Evolutionary conservation across 2,329 filamentous ascomycete genomes (phyloP).

Genomic region (Salinomyces thailandicus): DNA sequence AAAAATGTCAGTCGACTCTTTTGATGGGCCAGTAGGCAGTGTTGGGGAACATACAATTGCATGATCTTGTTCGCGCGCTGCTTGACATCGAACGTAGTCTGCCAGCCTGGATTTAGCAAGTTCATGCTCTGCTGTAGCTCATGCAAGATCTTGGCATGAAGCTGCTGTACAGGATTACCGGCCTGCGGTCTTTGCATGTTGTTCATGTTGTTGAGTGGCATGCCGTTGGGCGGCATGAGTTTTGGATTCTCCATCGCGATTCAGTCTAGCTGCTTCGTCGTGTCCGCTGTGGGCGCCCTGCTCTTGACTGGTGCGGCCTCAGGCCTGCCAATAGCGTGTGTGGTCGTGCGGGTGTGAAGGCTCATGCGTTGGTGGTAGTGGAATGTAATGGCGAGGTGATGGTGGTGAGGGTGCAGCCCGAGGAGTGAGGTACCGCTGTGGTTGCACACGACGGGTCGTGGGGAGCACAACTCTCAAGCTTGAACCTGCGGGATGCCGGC

Average conservation of each 20-base stretch:
- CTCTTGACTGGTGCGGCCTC: background rate
- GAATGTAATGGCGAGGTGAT: too few relatives aligned
- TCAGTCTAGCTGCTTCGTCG: background rate
- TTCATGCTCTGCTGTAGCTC: constrained; percentile 13
- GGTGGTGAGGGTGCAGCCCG: background rate
- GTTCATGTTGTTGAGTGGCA: constrained; percentile 12
- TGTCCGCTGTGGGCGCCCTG: background rate
- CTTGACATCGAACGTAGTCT: constrained; percentile 21
- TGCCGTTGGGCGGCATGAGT: constrained; percentile 1
- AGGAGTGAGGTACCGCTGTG: background rate
- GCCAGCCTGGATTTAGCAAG: constrained; percentile 21
- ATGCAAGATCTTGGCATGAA: constrained; percentile 16
- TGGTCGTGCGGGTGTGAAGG: too few relatives aligned
- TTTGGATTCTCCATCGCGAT: constrained; percentile 1
- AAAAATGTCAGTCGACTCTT: background rate
- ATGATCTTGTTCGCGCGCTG: constrained; percentile 21
- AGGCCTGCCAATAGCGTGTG: too few relatives aligned
- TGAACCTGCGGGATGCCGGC: background rate
- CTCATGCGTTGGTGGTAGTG: too few relatives aligned
- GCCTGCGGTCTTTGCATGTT: constrained; percentile 20
- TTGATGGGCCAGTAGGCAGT: too few relatives aligned
- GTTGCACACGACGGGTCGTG: background rate
- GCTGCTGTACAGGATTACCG: constrained; percentile 15
- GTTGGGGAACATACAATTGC: constrained; percentile 25
- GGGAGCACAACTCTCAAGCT: background rate